Conservation (phyloP, 768 basidiomycete genomes). For the Pulveroboletus sp. region DNA sequence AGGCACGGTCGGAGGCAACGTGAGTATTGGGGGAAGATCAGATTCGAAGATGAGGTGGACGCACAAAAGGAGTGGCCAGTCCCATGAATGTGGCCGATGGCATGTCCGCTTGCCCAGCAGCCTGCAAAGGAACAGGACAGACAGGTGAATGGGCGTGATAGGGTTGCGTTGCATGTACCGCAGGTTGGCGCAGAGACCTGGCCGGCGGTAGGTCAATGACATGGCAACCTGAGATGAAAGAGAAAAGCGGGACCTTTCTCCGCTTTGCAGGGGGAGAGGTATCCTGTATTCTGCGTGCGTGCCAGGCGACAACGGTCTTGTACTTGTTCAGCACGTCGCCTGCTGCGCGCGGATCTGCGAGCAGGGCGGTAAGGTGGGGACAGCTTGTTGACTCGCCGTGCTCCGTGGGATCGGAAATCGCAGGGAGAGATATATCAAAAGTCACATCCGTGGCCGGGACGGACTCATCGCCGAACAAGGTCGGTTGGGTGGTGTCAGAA, state of each 20-base stretch:
- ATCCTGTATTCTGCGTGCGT: slow-evolving; percentile 42
- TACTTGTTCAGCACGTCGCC: slow-evolving; percentile 43
- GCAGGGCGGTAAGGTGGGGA: slow-evolving; percentile 38
- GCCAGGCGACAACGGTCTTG: slow-evolving; percentile 53
- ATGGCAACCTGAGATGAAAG: background rate
- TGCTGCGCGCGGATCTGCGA: slow-evolving; percentile 32
- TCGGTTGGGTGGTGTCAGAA: slow-evolving; percentile 26
- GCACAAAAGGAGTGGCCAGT: slow-evolving; percentile 61
- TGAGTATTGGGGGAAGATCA: background rate
- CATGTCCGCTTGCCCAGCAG: slow-evolving; percentile 64
- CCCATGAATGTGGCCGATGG: slow-evolving; percentile 51
- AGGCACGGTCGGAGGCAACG: background rate
- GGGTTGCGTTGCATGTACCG: slow-evolving; percentile 48
- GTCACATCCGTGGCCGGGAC: slow-evolving; percentile 5
- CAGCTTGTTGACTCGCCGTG: slow-evolving; percentile 18
- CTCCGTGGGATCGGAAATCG: slow-evolving; percentile 12
- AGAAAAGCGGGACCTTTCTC: slow-evolving; percentile 45
- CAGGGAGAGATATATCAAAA: slow-evolving; percentile 8
- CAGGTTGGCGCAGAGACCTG: slow-evolving; percentile 61
- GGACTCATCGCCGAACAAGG: slow-evolving; percentile 27
- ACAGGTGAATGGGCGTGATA: slow-evolving; percentile 68
- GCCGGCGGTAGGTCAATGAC: background rate
- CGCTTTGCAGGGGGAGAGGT: slow-evolving; percentile 51
- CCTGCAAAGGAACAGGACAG: slow-evolving; percentile 66
- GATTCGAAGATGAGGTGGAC: slow-evolving; percentile 27